phyloP scores from a whole-genome alignment of 148 eudicot species.

The Hydrangea macrophylla region DNA sequence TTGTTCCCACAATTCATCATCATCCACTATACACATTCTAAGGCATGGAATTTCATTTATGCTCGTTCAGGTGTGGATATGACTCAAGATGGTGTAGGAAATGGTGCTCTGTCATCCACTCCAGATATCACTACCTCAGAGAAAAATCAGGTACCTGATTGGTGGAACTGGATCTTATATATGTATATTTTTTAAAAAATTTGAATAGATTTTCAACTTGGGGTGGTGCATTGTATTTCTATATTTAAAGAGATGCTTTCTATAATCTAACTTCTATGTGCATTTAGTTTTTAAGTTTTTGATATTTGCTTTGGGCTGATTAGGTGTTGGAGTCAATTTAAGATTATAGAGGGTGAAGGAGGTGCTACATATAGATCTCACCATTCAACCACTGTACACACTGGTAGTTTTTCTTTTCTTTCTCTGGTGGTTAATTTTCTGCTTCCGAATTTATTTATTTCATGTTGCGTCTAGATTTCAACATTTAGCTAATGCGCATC shows the following conservation, averaged over 20 bases:
- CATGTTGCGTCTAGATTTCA: background rate
- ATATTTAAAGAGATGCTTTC: background rate
- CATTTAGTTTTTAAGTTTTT: constrained; percentile 5
- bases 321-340: constrained; percentile 23
- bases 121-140: constrained; percentile 13
- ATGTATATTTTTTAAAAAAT: background rate
- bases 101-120: constrained; percentile 6
- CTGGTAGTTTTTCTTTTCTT: constrained; percentile 19
- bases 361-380: constrained; percentile 5
- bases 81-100: constrained; percentile 6
- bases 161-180: background rate
- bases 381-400: constrained; percentile 8
- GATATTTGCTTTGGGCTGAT: background rate
- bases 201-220: background rate
- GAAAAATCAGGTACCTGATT: constrained; percentile 23
- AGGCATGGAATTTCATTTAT: background rate
- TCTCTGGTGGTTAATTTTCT: background rate
- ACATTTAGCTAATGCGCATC: too few relatives aligned
- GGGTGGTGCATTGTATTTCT: background rate
- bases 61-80: constrained; percentile 16
- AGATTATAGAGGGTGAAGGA: constrained; percentile 14
- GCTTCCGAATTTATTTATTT: background rate
- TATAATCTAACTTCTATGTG: constrained; percentile 13
- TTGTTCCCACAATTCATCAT: background rate
- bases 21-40: background rate